A percentile compares a stretch with the other conserved stretches of the same genome.
phyloP scores from a whole-genome alignment of 352 stramenopile genomes.

The Phytopythium chamaehyphon region DNA sequence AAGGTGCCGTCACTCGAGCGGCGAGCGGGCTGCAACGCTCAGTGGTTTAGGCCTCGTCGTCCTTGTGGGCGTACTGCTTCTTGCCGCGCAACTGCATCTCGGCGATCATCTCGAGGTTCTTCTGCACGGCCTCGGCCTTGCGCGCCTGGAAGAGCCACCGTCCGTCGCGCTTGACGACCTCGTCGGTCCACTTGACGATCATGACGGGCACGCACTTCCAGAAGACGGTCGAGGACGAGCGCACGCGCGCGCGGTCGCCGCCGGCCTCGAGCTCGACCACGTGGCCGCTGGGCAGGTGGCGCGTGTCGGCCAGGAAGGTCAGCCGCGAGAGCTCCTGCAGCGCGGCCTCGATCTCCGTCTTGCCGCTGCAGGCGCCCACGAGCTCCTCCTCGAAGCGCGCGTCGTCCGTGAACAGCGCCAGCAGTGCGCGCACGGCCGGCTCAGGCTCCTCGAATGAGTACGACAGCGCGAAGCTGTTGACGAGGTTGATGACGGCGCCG shows the following conservation, averaged over 20 bases:
- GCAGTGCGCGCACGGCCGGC: conserved; percentile 57
- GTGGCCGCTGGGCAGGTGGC: conserved; percentile 77
- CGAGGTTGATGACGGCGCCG: conserved; percentile 76
- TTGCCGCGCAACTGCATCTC: conserved; percentile 87
- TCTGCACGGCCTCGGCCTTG: conserved; percentile 73
- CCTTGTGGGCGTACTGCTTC: conserved; percentile 82
- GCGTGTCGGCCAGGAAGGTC: conserved; percentile 80
- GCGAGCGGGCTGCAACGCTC: neutral
- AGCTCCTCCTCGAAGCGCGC: conserved; percentile 76
- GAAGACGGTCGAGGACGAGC: conserved; percentile 68
- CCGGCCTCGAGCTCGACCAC: conserved; percentile 61
- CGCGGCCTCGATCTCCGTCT: conserved; percentile 65
- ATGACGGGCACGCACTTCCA: conserved; percentile 86
- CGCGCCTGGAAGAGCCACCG: conserved; percentile 75
- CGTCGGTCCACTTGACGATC: conserved; percentile 78
- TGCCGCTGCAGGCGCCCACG: conserved; percentile 57
- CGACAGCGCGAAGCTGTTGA: conserved; percentile 75
- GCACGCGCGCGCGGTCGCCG: conserved; percentile 41
- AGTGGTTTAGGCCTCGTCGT: conserved; percentile 31
- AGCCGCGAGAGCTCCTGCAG: conserved; percentile 65
- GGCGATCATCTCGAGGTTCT: conserved; percentile 87
- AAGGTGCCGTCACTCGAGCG: conserved; percentile 1
- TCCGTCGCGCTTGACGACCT: conserved; percentile 67
- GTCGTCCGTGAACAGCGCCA: conserved; percentile 71
- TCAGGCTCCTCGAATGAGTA: conserved; percentile 81